phyloP scores from a whole-genome alignment of 441 rosid genomes.

The Populus trichocarpa region DNA sequence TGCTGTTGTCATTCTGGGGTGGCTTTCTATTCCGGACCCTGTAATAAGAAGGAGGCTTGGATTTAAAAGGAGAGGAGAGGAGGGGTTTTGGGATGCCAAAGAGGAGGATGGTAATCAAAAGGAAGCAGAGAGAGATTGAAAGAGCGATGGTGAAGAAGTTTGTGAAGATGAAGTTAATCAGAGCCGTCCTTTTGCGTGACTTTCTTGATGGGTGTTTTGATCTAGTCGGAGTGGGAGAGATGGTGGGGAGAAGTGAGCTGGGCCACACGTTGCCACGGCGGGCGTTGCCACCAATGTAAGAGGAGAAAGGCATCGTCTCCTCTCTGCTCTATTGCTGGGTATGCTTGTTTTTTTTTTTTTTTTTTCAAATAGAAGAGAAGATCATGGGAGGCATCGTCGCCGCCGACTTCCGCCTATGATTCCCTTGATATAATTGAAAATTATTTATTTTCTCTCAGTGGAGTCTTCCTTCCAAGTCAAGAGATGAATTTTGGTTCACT shows the following conservation, averaged over 20 bases:
- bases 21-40: slow-evolving; percentile 7
- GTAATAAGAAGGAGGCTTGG: slow-evolving; percentile 32
- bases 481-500: background rate
- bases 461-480: background rate
- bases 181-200: slow-evolving; percentile 54
- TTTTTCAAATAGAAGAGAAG: background rate
- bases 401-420: background rate
- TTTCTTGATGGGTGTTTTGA: slow-evolving; percentile 56
- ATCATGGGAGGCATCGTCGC: background rate
- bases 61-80: slow-evolving; percentile 28
- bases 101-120: slow-evolving; percentile 65
- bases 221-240: slow-evolving; percentile 42
- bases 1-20: slow-evolving; percentile 29
- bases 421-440: background rate
- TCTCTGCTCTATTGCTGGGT: background rate
- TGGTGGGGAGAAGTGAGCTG: slow-evolving; percentile 46
- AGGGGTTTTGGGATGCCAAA: slow-evolving; percentile 73
- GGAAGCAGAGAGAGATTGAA: slow-evolving; percentile 58
- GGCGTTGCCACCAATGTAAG: slow-evolving; percentile 52
- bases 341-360: background rate
- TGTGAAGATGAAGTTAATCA: slow-evolving; percentile 62
- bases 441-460: background rate
- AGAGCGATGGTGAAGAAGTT: slow-evolving; percentile 78
- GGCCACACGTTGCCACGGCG: slow-evolving; percentile 69
- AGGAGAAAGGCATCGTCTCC: slow-evolving; percentile 63